phyloP scores from a whole-genome alignment of 1,139 yeast genomes.

The Kazachstania sp. region DNA sequence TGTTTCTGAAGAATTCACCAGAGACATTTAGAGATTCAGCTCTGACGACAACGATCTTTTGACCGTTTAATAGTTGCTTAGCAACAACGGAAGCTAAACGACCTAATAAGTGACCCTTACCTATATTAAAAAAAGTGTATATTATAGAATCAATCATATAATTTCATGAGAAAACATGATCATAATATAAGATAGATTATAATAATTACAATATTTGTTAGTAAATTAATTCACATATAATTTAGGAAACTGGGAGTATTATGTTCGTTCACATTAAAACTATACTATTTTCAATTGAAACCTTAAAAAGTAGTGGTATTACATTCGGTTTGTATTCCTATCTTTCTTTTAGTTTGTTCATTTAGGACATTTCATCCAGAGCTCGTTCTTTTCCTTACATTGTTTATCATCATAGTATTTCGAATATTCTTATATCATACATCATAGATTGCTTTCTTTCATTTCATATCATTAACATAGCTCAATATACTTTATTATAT shows the following conservation, averaged over 20 bases:
- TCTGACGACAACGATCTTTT: constrained; percentile 96
- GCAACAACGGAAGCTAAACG: constrained; percentile 99
- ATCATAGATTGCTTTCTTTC: too few relatives aligned
- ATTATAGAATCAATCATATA: background rate
- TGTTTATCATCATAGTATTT: too few relatives aligned
- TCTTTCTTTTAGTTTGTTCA: too few relatives aligned
- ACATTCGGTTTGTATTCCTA: too few relatives aligned
- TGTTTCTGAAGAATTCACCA: constrained; percentile 99
- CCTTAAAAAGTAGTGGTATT: too few relatives aligned
- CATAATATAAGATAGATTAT: background rate
- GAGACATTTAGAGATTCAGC: constrained; percentile 97
- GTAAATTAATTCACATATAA: too few relatives aligned
- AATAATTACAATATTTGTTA: too few relatives aligned
- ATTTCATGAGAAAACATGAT: background rate
- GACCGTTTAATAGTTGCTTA: constrained; percentile 97
- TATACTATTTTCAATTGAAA: too few relatives aligned
- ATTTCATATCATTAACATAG: background rate
- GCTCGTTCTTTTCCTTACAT: too few relatives aligned
- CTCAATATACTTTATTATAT: background rate
- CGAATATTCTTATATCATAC: background rate
- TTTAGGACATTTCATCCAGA: too few relatives aligned
- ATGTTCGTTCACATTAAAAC: too few relatives aligned
- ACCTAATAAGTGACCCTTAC: constrained; percentile 99
- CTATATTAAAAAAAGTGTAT: constrained; percentile 31
- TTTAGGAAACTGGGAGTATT: too few relatives aligned